Evolutionary conservation across 2,329 filamentous ascomycete genomes (phyloP), one percentile per base, ranked within the genome.

Genomic region (Dryadomyces sulphureus): DNA sequence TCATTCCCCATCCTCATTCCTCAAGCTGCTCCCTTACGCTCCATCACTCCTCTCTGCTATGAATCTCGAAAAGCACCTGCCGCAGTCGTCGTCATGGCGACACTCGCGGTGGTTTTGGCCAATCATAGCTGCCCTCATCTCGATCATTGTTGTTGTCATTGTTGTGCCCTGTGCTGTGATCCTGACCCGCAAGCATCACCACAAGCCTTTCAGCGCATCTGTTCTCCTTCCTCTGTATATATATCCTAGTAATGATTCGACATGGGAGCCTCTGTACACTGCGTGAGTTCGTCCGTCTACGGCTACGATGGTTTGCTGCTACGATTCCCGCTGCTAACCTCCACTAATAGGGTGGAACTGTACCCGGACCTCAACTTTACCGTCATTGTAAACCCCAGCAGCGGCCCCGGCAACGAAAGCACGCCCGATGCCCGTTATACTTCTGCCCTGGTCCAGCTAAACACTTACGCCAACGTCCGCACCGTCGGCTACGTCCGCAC

Each of bases 321-420:
- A 36, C 7, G 7, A n/a, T 19, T 21, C 3, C 14, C 27, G 30
- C 21, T 41, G 5, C 41, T n/a, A 12, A 3, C 22, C 7, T 14
- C 42, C 7, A 38, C 32, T 16, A 12, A 17, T 46, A 48, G 49
- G 3, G 38, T 45, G 17, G 19, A 22, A 6, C n/a, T 34, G 4
- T 30, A 48, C 30, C 48, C 45, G 2, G 22, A 45, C 16, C 19
- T 49, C 21, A 47, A 51, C 24, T 51, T 51, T 24, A 36, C 41
- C 17, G 34, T 51, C n/a, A 30, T 51, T 17, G 45, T 51, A 5
- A 51, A 51, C 36, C 49, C 49, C 27, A 46, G 34, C 48, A 47
- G 44, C 16, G 49, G 49, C 1, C 49, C 49, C 9, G 49, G 49
- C 8, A 16, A 24, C n/a, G 20, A n/a, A 6, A 25, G 12, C 20